Percentiles rank a stretch among this genome's conserved stretches.
These are phyloP conservation scores for Aspergillus ellipticus DNA, from an alignment of 495 filamentous ascomycete species.

Conservation along the genomic window DNA sequence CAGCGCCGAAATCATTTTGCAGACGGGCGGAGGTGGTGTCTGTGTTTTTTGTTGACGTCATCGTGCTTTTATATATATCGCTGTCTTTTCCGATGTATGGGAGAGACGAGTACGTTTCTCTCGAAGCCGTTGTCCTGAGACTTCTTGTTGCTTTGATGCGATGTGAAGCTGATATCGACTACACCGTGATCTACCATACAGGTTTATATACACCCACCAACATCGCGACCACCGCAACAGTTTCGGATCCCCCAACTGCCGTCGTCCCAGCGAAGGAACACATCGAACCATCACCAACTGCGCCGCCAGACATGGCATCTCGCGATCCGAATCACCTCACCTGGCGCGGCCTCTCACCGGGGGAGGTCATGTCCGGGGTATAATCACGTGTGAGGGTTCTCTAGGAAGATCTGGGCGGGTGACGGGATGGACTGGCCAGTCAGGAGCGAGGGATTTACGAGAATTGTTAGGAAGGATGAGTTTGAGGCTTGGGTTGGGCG, in stretches of 20 bases:
- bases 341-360: too few species aligned
- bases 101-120: too few species aligned
- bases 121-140: too few species aligned
- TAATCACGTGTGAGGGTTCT: not conserved
- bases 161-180: too few species aligned
- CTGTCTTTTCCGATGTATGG: too few species aligned
- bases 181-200: not conserved
- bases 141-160: too few species aligned
- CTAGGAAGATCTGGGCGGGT: not conserved
- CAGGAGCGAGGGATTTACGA: not conserved
- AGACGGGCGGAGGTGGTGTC: conserved; percentile 19
- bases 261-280: too few species aligned
- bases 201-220: too few species aligned
- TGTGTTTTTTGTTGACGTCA: not conserved
- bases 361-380: conserved; percentile 2
- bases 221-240: not conserved
- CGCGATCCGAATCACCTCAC: not conserved
- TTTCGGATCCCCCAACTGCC: too few species aligned
- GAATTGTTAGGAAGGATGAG: not conserved
- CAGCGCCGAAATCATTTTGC: conserved; percentile 41
- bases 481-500: not conserved
- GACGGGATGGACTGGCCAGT: not conserved
- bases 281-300: too few species aligned
- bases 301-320: not conserved
- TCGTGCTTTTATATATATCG: not conserved